A percentile compares a stretch with the other conserved stretches of the same genome.
phyloP scores from a whole-genome alignment of 1,139 yeast genomes.

The Kodamaea suecica region DNA sequence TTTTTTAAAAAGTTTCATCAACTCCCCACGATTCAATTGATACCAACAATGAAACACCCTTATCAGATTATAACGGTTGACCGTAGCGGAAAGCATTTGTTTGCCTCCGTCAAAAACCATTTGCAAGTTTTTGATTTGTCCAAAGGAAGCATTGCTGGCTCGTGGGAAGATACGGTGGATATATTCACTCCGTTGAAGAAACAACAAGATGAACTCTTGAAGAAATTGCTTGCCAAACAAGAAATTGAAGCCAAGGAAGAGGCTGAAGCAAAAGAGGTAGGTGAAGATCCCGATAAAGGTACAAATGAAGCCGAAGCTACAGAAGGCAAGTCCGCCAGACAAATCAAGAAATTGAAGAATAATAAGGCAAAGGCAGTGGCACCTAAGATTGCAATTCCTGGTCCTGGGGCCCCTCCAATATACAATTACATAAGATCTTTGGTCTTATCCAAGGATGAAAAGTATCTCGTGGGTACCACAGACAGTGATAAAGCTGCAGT shows the following conservation, averaged over 20 bases:
- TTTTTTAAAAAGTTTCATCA: no score
- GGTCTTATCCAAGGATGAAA: conserved; percentile 50
- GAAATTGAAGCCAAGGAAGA: conserved; percentile 10
- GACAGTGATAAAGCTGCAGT: conserved; percentile 81
- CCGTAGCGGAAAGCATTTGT: conserved; percentile 44
- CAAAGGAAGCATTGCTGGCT: conserved; percentile 39
- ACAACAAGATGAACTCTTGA: conserved; percentile 44
- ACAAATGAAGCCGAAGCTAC: conserved; percentile 8
- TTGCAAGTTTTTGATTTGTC: conserved; percentile 47
- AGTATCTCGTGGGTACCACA: conserved; percentile 62
- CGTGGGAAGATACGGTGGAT: conserved; percentile 60
- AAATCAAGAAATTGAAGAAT: conserved; percentile 27
- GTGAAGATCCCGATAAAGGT: conserved; percentile 16
- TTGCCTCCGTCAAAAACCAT: conserved; percentile 55
- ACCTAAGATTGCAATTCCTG: conserved; percentile 60
- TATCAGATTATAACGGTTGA: conserved; percentile 53
- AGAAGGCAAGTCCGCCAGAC: conserved; percentile 15
- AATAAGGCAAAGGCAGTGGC: conserved; percentile 12
- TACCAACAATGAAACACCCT: conserved; percentile 57
- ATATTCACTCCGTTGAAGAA: conserved; percentile 36
- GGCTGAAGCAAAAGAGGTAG: conserved; percentile 21
- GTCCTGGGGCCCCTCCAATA: conserved; percentile 68
- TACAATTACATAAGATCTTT: conserved; percentile 66
- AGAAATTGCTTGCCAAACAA: conserved; percentile 9
- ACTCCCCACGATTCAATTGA: no score